Evolutionary conservation across 2,329 filamentous ascomycete species (phyloP), one percentile per base, ranked within the genome.

Genomic region (Sporothrix pallida): DNA sequence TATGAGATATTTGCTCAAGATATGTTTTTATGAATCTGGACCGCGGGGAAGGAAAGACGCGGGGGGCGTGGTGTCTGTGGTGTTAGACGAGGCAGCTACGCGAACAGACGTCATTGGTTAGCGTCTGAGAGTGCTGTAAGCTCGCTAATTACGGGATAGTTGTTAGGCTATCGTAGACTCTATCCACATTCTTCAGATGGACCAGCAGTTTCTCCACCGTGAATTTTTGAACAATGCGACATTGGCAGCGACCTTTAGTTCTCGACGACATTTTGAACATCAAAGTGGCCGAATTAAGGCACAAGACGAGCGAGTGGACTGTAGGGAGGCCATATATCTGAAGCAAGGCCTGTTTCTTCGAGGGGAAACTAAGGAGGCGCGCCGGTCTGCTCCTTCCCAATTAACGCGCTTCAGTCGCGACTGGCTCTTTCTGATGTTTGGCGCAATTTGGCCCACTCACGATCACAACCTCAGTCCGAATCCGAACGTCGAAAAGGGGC

Each of bases 1-100:
- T 5, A 50, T 52, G 23, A 8, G 46, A 46, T 50, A 37, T 23
- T 37, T 52, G 46, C 46, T 31, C 20, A 52, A 52, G 31, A 37
- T 50, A 23, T 37, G 65, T 20, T 68, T 20, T 52, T 17, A 9
- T 23, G 62, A 48, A 67, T 37, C 12, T 17, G 65, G 1, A 13
- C 26, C 20, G 67, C 67, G 67, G 67, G 67, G 67, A 69, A 69
- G 48, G 67, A 69, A 48, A 69, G 67, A 69, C 26, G 67, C 67
- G 67, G 56, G 67, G 67, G 48, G 48, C 17, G 65, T 26, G 44
- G 42, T 37, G 12, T 46, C 26, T 69, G 44, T 50, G 23, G 52
- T 56, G 52, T 56, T 42, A 56, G 46, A 20, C 62, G 48, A 54
- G 26, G 67, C 48, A 69, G 20, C 8, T 52, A 50, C 46, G 17